phyloP scores from a whole-genome alignment of 1,284 basidiomycete species.

The Sphagnurus paluster region DNA sequence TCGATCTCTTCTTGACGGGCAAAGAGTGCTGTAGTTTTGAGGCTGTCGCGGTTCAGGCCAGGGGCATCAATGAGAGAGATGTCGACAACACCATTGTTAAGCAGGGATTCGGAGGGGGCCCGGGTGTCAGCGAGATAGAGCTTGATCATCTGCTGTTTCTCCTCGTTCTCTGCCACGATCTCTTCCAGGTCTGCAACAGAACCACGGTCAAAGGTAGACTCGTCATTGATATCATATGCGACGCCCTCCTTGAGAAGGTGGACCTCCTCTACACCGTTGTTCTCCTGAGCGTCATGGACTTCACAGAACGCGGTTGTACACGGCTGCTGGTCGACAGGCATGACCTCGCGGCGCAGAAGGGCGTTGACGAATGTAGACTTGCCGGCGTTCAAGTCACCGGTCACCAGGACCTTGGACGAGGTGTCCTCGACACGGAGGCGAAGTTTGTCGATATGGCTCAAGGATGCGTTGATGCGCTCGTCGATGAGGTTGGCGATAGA shows the following conservation, averaged over 20 bases:
- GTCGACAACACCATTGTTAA: conserved; percentile 96
- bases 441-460: conserved; percentile 85
- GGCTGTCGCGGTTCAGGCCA: conserved; percentile 93
- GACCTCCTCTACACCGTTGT: conserved; percentile 78
- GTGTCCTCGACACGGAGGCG: conserved; percentile 88
- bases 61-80: conserved; percentile 99
- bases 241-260: conserved; percentile 74
- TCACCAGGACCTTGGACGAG: conserved; percentile 95
- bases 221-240: conserved; percentile 74
- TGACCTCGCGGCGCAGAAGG: conserved; percentile 83
- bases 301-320: conserved; percentile 98
- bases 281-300: conserved; percentile 91
- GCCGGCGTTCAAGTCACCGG: conserved; percentile 98
- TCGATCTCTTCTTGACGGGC: conserved; percentile 98
- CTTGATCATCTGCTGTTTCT: conserved; percentile 74
- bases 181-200: conserved; percentile 75
- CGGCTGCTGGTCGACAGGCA: conserved; percentile 98
- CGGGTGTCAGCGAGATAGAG: conserved; percentile 82
- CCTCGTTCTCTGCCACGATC: conserved; percentile 81
- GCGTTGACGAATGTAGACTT: conserved; percentile 99
- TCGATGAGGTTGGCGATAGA: conserved; percentile 93
- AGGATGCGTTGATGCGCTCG: conserved; percentile 77
- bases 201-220: conserved; percentile 75
- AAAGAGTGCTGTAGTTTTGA: conserved; percentile 96
- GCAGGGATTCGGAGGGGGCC: conserved; percentile 75